These are phyloP conservation scores for Jamesozyma spencerorum DNA, from an alignment of 805 yeast species.

Conservation along the genomic window DNA sequence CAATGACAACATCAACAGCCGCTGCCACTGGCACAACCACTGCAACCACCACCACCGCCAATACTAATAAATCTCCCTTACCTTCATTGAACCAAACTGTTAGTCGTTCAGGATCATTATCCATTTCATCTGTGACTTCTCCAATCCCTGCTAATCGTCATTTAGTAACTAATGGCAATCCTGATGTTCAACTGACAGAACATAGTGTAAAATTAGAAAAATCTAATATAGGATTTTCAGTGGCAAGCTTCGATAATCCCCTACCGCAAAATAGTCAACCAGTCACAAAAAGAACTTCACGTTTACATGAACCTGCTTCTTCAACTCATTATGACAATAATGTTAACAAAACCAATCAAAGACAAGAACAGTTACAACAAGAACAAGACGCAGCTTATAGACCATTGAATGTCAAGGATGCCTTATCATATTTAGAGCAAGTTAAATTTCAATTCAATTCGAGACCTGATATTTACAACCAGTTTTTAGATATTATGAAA, in stretches of 20 bases:
- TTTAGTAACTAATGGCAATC: background rate
- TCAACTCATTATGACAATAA: constrained; percentile 2
- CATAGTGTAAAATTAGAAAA: constrained; percentile 4
- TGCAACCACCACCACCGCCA: constrained; percentile 11
- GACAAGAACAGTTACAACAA: constrained; percentile 10
- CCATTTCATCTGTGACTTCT: background rate
- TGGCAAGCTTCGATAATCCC: constrained; percentile 27
- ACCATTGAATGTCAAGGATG: constrained; percentile 92
- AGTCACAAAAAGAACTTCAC: constrained; percentile 10
- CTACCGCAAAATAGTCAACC: constrained; percentile 15
- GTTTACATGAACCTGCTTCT: constrained; percentile 8
- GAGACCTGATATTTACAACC: constrained; percentile 93
- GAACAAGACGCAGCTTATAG: constrained; percentile 37
- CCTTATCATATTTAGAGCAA: constrained; percentile 88
- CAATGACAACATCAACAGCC: constrained; percentile 23
- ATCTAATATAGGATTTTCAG: constrained; percentile 16
- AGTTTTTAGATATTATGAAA: constrained; percentile 95
- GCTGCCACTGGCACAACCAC: constrained; percentile 13
- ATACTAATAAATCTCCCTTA: background rate
- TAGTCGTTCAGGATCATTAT: background rate
- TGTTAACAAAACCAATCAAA: background rate
- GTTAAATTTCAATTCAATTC: constrained; percentile 86
- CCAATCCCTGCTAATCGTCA: constrained; percentile 4
- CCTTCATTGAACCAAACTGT: background rate
- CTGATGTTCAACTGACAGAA: background rate